Percentiles rank a stretch among this genome's conserved stretches.
Conservation (phyloP, 2,329 filamentous ascomycete genomes). For the Phialemonium atrogriseum region DNA sequence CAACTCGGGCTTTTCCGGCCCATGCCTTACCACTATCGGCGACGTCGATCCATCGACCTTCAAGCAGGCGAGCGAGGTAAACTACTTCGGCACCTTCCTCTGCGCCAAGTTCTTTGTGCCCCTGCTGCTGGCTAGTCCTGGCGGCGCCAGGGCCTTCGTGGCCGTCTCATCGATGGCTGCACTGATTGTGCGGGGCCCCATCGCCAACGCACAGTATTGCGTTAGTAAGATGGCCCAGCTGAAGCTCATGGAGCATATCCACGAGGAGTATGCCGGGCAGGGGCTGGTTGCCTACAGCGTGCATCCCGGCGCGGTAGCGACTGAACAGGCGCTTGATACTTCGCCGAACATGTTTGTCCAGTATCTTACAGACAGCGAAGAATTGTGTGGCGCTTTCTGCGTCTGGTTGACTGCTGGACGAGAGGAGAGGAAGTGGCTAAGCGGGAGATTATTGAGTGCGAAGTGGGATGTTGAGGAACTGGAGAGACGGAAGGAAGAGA, state of each 20-base stretch:
- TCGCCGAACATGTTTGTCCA: neutral
- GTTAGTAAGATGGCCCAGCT: constrained; percentile 3
- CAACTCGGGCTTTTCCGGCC: constrained; percentile 32
- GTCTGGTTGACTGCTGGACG: constrained; percentile 1
- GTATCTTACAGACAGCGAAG: constrained; percentile 2
- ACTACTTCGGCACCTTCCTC: constrained; percentile 39
- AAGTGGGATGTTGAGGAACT: constrained; percentile 4
- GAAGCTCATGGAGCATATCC: constrained; percentile 2
- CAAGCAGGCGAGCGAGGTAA: constrained; percentile 39
- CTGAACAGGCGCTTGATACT: constrained; percentile 1
- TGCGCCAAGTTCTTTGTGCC: constrained; percentile 40
- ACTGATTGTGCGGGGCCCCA: neutral
- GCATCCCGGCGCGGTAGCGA: constrained; percentile 2
- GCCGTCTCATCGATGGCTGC: constrained; percentile 1
- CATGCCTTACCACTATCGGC: constrained; percentile 21
- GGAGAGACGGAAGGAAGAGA: constrained; percentile 4
- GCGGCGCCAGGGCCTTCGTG: constrained; percentile 2
- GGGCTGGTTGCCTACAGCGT: constrained; percentile 2
- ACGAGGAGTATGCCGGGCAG: constrained; percentile 3
- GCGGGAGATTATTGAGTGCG: constrained; percentile 2
- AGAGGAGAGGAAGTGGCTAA: constrained; percentile 2
- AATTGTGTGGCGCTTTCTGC: constrained; percentile 1
- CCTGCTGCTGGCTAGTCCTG: constrained; percentile 18
- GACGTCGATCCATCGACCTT: constrained; percentile 33
- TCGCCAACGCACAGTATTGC: constrained; percentile 1